A percentile compares a stretch with the other conserved stretches of the same genome.
Conservation (phyloP, 805 yeast species). For the Kodamaea restingae region DNA sequence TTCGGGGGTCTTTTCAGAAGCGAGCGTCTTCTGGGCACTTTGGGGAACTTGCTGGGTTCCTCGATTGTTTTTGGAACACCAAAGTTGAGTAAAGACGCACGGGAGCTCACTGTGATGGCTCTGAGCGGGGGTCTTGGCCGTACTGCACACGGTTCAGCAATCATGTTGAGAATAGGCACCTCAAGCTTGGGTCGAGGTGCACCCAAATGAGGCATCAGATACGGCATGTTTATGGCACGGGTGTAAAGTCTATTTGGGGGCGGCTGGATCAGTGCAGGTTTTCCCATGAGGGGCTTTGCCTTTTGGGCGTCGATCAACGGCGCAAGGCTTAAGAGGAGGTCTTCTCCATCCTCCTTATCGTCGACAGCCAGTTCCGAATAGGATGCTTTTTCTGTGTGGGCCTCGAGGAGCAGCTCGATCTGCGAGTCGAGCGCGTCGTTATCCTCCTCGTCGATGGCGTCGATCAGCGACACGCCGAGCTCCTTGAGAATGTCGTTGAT, state of each 20-base stretch:
- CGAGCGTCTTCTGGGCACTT: constrained; percentile 29
- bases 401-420: constrained; percentile 28
- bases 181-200: constrained; percentile 38
- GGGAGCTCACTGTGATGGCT: constrained; percentile 27
- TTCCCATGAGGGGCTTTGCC: constrained; percentile 38
- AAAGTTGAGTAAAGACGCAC: constrained; percentile 21
- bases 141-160: constrained; percentile 20
- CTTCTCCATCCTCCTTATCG: constrained; percentile 23
- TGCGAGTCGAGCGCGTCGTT: constrained; percentile 29
- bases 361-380: constrained; percentile 9
- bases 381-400: constrained; percentile 14
- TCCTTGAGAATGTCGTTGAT: constrained; percentile 34
- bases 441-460: constrained; percentile 27
- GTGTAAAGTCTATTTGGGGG: constrained; percentile 36
- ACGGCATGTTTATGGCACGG: constrained; percentile 9
- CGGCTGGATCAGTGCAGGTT: constrained; percentile 44
- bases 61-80: constrained; percentile 33
- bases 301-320: constrained; percentile 36
- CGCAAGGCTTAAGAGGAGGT: constrained; percentile 38
- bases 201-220: constrained; percentile 16
- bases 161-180: constrained; percentile 26
- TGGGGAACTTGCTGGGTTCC: constrained; percentile 28
- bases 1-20: constrained; percentile 51
- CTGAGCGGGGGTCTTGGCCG: constrained; percentile 17
- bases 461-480: constrained; percentile 30